A percentile compares a stretch with the other conserved stretches of the same genome.
phyloP scores from a whole-genome alignment of 169 alveolate genomes.

The Cryptosporidium sp. region DNA sequence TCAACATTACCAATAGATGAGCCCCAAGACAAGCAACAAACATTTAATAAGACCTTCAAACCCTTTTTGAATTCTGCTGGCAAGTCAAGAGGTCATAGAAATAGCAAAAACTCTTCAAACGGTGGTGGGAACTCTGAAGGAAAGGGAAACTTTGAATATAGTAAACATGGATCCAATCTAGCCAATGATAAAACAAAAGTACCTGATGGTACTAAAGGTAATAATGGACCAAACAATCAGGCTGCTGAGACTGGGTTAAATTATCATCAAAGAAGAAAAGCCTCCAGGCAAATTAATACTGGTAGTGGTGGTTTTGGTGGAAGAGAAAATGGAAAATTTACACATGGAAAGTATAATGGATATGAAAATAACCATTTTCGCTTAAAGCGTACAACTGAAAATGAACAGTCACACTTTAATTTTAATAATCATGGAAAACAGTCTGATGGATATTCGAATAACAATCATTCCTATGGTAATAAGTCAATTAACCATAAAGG shows the following conservation, averaged over 20 bases:
- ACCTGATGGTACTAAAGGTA: neutral
- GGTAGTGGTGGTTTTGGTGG: no score
- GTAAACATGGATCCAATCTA: neutral
- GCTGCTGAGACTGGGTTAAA: neutral
- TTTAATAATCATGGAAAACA: neutral
- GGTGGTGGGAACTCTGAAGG: neutral
- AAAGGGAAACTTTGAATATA: neutral
- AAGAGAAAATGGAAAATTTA: neutral
- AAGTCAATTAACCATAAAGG: neutral
- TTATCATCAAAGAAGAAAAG: no score
- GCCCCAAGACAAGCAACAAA: neutral
- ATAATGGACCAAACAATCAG: neutral
- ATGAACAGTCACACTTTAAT: neutral
- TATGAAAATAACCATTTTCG: conserved; percentile 1
- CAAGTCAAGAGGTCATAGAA: neutral
- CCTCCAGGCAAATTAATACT: neutral
- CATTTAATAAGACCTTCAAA: neutral
- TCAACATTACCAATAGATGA: neutral
- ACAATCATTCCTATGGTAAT: neutral
- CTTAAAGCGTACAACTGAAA: neutral
- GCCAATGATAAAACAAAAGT: neutral
- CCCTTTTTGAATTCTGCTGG: neutral
- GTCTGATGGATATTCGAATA: neutral
- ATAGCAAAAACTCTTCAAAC: conserved; percentile 19
- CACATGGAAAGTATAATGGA: neutral